Base-by-base conservation (phyloP, 306 rosid species). In the Senna siamea region DNA sequence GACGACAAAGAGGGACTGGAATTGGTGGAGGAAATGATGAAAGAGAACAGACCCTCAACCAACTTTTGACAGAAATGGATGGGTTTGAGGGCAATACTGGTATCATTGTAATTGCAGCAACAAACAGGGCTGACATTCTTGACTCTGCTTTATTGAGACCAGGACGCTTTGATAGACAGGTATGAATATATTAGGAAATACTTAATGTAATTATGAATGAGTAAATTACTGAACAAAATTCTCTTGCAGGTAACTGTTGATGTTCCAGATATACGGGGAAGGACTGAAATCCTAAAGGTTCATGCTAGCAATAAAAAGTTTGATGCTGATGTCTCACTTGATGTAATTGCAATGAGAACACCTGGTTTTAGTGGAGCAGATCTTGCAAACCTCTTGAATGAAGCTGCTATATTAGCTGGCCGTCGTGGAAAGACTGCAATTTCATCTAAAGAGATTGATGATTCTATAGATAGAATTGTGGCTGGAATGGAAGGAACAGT, bases 401-500 rank as follows among this genome's bases (percentile, higher is more conserved):
- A 94, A 83, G 96, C 95, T 66, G 99, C 99, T 74, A 94, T 92
- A 81, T 84, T 94, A 78, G 96, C 96, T 73, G 99, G 99, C 56
- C 85, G 98, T 30, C 97, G 99, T 2, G 96, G 93, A 75, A 92
- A 87, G 88, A 73, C 90, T 0, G 93, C 87, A 56, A 91, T 94
- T 81, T 87, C 99, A 62, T 84, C 99, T 18, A 94, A 94, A 88
- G 99, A 94, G 85, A 83, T 94, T 15, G 99, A 94, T 38, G 97
- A 94, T 83, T 91, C 99, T 15, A 94, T 92, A 61, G 99, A 94
- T 84, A 89, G 99, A 81, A 91, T 94, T 73, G 99, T 94, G 12
- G 99, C 99, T 69, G 99, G 99, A 87, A 94, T 94, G 98, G 98
- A 94, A 89, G 98, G 98, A 67, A 94, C 96, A 30, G 96, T 92